Conservation (phyloP, 2,329 filamentous ascomycete genomes). For the Penicillium frequentans region DNA sequence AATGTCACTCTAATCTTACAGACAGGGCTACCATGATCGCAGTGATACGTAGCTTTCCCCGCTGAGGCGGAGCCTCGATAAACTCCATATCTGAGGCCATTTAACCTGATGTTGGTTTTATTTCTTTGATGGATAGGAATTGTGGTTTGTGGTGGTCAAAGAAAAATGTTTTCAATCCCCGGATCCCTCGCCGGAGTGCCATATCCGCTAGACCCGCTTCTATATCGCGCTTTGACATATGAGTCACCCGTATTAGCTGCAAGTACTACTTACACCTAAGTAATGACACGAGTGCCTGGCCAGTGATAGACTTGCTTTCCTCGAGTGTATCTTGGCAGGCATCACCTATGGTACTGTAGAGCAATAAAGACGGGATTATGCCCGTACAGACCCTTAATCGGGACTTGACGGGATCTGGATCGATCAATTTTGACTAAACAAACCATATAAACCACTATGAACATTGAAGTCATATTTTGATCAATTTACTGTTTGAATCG, state of each 20-base stretch:
- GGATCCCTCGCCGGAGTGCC: not conserved
- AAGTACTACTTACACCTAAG: not conserved
- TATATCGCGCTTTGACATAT: not conserved
- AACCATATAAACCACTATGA: not conserved
- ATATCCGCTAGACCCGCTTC: not conserved
- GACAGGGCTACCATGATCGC: constrained; percentile 30
- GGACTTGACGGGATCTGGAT: not conserved
- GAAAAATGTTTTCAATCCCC: not conserved
- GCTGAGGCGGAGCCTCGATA: constrained; percentile 9
- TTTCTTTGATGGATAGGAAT: not conserved
- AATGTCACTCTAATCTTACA: constrained; percentile 13
- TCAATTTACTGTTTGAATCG: not conserved
- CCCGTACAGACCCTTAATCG: not conserved
- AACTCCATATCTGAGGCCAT: constrained; percentile 19
- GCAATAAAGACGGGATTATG: not conserved
- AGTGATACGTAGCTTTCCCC: constrained; percentile 23
- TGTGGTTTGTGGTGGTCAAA: not conserved
- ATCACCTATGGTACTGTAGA: not conserved
- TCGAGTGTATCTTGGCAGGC: too few relatives aligned
- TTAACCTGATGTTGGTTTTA: not conserved
- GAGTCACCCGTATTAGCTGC: not conserved
- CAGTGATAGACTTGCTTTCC: not conserved
- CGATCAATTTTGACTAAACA: not conserved
- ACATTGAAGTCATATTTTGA: not conserved
- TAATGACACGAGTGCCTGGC: not conserved